phyloP scores from a whole-genome alignment of 2,329 filamentous ascomycete species.

The Monilinia fructicola region DNA sequence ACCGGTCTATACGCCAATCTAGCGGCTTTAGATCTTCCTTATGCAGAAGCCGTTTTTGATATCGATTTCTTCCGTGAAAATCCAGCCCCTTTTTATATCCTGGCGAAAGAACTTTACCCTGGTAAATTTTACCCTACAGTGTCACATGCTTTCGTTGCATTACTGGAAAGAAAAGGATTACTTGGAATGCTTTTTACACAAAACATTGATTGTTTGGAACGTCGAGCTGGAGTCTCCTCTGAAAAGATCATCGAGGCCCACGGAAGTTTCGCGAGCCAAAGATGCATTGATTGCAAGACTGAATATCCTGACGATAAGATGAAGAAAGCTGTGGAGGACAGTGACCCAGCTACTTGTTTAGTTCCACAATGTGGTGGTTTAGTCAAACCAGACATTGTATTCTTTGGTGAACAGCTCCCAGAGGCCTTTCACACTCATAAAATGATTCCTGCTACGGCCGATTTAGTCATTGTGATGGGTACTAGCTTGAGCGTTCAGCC shows the following conservation, averaged over 20 bases:
- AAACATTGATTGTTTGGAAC: constrained; percentile 95
- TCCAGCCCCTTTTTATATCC: constrained; percentile 85
- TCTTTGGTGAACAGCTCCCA: constrained; percentile 76
- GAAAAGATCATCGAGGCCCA: constrained; percentile 90
- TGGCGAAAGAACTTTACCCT: constrained; percentile 90
- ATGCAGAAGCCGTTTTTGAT: constrained; percentile 92
- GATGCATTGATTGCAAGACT: constrained; percentile 83
- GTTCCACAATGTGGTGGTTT: constrained; percentile 65
- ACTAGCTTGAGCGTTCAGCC: constrained; percentile 87
- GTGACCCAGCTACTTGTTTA: constrained; percentile 69
- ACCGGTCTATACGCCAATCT: constrained; percentile 95
- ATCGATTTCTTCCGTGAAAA: constrained; percentile 83
- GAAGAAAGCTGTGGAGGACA: constrained; percentile 64
- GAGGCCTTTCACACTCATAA: constrained; percentile 61
- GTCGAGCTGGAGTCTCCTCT: constrained; percentile 76
- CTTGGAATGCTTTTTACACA: constrained; percentile 90
- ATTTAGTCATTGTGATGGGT: constrained; percentile 82
- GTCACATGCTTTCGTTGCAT: constrained; percentile 81
- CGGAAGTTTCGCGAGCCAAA: constrained; percentile 87
- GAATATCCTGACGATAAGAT: constrained; percentile 73
- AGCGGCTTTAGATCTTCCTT: constrained; percentile 77
- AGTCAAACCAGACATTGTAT: constrained; percentile 79
- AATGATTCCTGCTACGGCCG: constrained; percentile 59
- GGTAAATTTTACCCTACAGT: constrained; percentile 86
- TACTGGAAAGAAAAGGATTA: constrained; percentile 76